Conservation (phyloP, 1,139 yeast species). For the Williopsis jadinii region DNA sequence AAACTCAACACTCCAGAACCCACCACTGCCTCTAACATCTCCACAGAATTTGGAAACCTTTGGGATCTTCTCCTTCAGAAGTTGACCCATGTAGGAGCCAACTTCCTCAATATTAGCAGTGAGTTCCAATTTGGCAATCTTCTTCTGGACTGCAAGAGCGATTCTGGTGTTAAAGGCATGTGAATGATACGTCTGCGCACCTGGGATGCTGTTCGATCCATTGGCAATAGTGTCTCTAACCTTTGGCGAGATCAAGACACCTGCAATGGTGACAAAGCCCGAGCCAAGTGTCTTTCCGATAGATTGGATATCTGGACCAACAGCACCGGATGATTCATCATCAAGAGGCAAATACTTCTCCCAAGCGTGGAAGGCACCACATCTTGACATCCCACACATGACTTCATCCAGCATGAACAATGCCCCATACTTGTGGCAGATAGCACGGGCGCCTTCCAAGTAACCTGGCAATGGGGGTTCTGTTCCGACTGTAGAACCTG, state of each 20-base stretch:
- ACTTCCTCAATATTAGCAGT: constrained; percentile 41
- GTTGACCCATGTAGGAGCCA: constrained; percentile 43
- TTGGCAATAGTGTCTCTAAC: constrained; percentile 28
- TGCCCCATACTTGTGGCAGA: constrained; percentile 54
- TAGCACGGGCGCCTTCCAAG: constrained; percentile 42
- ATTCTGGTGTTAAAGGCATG: constrained; percentile 54
- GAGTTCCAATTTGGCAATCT: constrained; percentile 36
- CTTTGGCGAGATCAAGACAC: constrained; percentile 46
- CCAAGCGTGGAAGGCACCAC: constrained; percentile 46
- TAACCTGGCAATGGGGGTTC: constrained; percentile 51
- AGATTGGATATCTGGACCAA: constrained; percentile 53
- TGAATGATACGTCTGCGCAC: constrained; percentile 55
- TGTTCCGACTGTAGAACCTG: constrained; percentile 55
- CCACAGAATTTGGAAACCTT: constrained; percentile 36
- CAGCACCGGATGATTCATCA: constrained; percentile 24
- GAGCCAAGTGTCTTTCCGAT: constrained; percentile 62
- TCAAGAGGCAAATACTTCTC: constrained; percentile 32
- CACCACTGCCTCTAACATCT: constrained; percentile 55
- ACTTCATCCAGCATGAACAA: constrained; percentile 55
- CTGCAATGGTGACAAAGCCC: constrained; percentile 57
- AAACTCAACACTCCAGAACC: constrained; percentile 53
- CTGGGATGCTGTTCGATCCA: constrained; percentile 35
- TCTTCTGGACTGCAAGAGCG: constrained; percentile 51
- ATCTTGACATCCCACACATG: constrained; percentile 60
- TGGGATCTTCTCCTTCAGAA: constrained; percentile 28